Conservation (phyloP, 208 protist genomes). For the Crithidia expoeki region DNA sequence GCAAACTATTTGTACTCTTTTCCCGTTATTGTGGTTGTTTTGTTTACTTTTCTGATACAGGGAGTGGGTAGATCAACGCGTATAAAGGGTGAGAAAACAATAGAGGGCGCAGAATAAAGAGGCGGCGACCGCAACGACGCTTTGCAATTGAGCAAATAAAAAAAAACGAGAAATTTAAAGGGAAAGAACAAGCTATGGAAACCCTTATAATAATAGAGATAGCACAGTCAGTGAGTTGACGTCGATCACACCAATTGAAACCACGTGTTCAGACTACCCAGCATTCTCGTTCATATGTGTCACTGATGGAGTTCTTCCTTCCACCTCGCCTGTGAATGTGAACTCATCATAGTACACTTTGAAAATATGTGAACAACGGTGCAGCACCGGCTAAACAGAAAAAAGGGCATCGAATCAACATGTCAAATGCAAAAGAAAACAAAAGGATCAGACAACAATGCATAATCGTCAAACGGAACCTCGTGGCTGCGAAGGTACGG, state of each 20-base stretch:
- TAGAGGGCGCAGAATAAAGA: background rate
- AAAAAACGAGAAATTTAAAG: background rate
- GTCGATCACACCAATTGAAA: no score
- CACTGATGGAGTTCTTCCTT: no score
- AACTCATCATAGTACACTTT: no score
- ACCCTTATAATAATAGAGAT: no score
- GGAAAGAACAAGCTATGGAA: no score
- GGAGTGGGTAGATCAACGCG: background rate
- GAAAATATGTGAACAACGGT: no score
- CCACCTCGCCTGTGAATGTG: no score
- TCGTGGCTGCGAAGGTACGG: background rate
- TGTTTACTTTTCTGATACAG: background rate
- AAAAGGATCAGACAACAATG: background rate
- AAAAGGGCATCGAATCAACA: background rate
- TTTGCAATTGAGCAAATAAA: background rate
- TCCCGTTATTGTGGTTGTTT: background rate
- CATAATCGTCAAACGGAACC: no score
- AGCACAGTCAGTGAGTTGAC: no score
- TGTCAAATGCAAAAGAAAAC: background rate
- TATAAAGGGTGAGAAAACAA: slow-evolving; percentile 3
- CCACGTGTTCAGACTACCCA: no score
- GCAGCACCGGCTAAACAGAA: background rate
- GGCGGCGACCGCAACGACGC: background rate
- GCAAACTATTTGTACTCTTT: background rate
- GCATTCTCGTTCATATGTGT: no score